phyloP scores from a whole-genome alignment of 2,329 filamentous ascomycete species.

The Monosporascus sp. region DNA sequence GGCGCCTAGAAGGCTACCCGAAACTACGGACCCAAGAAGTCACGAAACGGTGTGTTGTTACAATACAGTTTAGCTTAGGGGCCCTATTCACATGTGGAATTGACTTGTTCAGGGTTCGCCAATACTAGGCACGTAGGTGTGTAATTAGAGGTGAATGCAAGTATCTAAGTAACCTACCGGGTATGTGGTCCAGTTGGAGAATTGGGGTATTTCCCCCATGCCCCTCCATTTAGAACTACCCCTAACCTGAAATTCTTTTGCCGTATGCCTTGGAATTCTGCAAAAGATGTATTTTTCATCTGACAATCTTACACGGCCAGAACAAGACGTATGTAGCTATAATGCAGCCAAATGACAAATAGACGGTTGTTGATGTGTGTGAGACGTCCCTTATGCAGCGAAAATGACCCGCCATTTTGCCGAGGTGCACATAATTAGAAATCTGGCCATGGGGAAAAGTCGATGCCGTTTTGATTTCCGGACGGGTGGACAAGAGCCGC shows the following conservation, averaged over 20 bases:
- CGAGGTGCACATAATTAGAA: background rate
- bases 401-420: background rate
- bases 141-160: too few species aligned
- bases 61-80: too few species aligned
- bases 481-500: background rate
- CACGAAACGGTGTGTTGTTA: too few species aligned
- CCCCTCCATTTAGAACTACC: background rate
- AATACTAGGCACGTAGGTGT: too few species aligned
- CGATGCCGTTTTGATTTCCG: background rate
- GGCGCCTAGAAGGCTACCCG: background rate
- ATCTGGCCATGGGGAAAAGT: background rate
- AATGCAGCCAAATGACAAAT: background rate
- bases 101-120: too few species aligned
- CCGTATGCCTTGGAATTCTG: too few species aligned
- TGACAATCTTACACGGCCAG: background rate
- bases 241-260: background rate
- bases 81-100: too few species aligned
- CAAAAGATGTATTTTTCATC: too few species aligned
- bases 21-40: background rate
- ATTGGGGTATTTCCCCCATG: background rate
- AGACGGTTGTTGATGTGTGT: background rate
- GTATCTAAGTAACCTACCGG: too few species aligned
- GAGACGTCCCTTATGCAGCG: background rate
- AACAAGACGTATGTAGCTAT: background rate
- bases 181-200: too few species aligned